These are phyloP conservation scores for Xylaria sp. DNA, from an alignment of 2,329 filamentous ascomycete species.

Conservation along the genomic window DNA sequence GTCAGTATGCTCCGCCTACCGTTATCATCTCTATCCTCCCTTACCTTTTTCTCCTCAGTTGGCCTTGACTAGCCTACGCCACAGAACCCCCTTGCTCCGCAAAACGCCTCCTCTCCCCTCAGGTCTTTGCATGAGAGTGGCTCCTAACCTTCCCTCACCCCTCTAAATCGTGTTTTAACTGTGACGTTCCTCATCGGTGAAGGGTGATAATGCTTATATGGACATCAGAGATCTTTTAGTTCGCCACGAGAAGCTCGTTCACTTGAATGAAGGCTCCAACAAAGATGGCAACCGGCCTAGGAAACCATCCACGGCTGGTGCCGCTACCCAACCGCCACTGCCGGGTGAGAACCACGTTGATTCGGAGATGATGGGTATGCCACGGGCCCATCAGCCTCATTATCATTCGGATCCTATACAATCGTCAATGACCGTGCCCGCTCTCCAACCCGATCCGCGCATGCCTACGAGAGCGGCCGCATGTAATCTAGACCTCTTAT, in stretches of 20 bases:
- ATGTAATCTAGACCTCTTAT: slow-evolving; percentile 69
- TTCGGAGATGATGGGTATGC: slow-evolving; percentile 59
- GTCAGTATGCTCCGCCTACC: slow-evolving; percentile 57
- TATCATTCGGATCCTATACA: slow-evolving; percentile 57
- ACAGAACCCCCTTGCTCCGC: slow-evolving; percentile 36
- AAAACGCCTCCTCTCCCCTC: slow-evolving; percentile 38
- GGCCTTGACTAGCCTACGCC: slow-evolving; percentile 32
- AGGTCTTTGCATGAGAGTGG: slow-evolving; percentile 34
- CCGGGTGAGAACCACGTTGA: slow-evolving; percentile 61
- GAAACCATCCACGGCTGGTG: slow-evolving; percentile 62
- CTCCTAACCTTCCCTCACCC: slow-evolving; percentile 32
- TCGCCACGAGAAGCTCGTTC: slow-evolving; percentile 72
- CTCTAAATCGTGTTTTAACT: slow-evolving; percentile 35
- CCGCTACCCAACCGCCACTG: slow-evolving; percentile 57
- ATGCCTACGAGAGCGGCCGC: slow-evolving; percentile 59
- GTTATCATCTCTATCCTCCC: slow-evolving; percentile 35
- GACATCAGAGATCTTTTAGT: slow-evolving; percentile 72
- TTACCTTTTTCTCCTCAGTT: slow-evolving; percentile 38
- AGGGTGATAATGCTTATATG: slow-evolving; percentile 64
- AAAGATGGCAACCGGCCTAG: slow-evolving; percentile 64
- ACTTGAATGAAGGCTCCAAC: slow-evolving; percentile 67
- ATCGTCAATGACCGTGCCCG: slow-evolving; percentile 52
- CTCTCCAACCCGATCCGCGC: slow-evolving; percentile 61
- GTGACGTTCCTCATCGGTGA: slow-evolving; percentile 34
- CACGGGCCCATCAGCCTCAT: slow-evolving; percentile 51